phyloP scores from a whole-genome alignment of 2,329 filamentous ascomycete genomes.

The Stachybotrys echinatus region DNA sequence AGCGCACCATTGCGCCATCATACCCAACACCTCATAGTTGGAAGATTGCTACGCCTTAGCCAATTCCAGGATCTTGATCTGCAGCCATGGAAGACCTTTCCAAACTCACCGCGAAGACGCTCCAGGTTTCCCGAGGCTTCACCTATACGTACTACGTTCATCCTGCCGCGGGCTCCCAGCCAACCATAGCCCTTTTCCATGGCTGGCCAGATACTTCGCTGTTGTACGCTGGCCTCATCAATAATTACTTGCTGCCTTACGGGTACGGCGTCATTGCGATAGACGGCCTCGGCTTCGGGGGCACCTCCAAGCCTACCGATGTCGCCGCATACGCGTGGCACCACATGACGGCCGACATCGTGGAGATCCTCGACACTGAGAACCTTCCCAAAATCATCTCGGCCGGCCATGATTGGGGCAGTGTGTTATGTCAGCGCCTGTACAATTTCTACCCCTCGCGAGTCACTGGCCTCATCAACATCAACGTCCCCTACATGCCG shows the following conservation, averaged over 20 bases:
- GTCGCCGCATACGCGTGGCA: slow-evolving; percentile 26
- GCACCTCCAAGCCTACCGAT: slow-evolving; percentile 33
- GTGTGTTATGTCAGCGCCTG: slow-evolving; percentile 29
- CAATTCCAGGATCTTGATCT: background rate
- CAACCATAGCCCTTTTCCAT: slow-evolving; percentile 36
- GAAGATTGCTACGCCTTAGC: too few relatives aligned
- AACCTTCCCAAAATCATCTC: slow-evolving; percentile 27
- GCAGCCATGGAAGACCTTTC: slow-evolving; percentile 8
- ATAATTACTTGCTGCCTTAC: slow-evolving; percentile 29
- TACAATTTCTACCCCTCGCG: slow-evolving; percentile 34
- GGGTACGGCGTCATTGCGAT: slow-evolving; percentile 29
- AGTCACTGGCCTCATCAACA: slow-evolving; percentile 32
- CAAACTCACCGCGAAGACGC: slow-evolving; percentile 19
- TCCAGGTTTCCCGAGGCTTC: slow-evolving; percentile 21
- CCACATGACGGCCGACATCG: slow-evolving; percentile 29
- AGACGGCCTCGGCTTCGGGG: slow-evolving; percentile 33
- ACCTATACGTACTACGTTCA: slow-evolving; percentile 35
- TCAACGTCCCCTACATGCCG: slow-evolving; percentile 35
- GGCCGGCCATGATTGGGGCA: slow-evolving; percentile 47
- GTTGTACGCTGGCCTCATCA: slow-evolving; percentile 36
- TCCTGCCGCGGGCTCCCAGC: slow-evolving; percentile 15
- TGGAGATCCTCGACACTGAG: slow-evolving; percentile 34
- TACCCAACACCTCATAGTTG: too few relatives aligned
- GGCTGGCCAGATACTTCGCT: slow-evolving; percentile 43
- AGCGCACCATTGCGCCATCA: too few relatives aligned